Conservation (phyloP, 73 alveolate genomes). For the Blepharisma japonicum region DNA sequence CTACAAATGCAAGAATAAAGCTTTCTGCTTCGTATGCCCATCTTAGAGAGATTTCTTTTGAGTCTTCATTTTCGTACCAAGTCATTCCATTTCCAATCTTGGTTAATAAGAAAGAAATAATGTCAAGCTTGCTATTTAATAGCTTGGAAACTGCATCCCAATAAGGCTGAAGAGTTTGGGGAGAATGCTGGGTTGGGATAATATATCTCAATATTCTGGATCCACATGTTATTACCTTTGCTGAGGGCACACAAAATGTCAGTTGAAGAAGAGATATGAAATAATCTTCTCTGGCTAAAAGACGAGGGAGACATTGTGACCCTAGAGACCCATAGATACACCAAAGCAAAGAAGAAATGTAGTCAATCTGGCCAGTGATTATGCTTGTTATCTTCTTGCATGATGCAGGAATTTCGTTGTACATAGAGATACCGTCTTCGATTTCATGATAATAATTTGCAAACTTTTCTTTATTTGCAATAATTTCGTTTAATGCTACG, state of each 20-base stretch:
- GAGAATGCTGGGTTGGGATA: slow-evolving; percentile 22
- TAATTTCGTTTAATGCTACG: background rate
- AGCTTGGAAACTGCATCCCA: background rate
- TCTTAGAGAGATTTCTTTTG: too few species aligned
- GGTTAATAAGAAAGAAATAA: background rate
- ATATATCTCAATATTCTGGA: background rate
- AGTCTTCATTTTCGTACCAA: background rate
- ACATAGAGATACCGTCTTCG: background rate
- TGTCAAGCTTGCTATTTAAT: background rate
- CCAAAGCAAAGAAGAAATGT: background rate
- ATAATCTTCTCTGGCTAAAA: background rate
- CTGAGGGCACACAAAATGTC: background rate
- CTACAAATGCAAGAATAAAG: background rate
- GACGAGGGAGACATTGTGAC: background rate
- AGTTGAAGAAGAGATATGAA: background rate
- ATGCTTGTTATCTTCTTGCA: background rate
- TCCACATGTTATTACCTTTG: background rate
- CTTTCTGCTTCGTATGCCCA: background rate
- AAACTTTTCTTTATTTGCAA: background rate
- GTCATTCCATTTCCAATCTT: background rate
- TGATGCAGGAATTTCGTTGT: background rate
- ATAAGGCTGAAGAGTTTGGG: background rate
- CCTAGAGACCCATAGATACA: background rate
- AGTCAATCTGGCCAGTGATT: background rate
- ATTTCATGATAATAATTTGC: background rate